Evolutionary conservation across 2,329 filamentous ascomycete species (phyloP), one percentile per base, ranked within the genome.

Genomic region (Phoma sp.): DNA sequence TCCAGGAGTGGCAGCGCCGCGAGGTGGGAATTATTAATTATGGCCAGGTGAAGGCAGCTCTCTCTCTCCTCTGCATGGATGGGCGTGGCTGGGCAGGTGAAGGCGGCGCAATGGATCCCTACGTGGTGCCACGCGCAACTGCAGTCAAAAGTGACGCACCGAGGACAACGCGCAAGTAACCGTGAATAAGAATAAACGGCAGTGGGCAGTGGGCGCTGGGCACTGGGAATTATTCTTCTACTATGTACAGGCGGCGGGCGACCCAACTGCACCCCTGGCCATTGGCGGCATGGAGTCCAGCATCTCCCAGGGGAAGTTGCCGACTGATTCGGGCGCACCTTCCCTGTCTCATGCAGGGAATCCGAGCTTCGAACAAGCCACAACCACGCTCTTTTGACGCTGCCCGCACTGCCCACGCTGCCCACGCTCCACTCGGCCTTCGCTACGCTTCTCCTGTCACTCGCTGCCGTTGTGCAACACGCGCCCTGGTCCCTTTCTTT

Each of bases 271-370:
- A 51, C 52, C 46, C 52, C 52, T 55, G 46, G 46, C 52, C 45
- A 38, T 13, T 46, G 25, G 52, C 52, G 36, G 41, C 9, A 25
- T 55, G 46, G 43, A 40, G 46, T 50, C 38, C 38, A 40, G 38
- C 38, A 6, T 40, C 47, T 33, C 31, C 41, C 52, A 55, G 52
- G 52, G 52, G 52, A 51, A 55, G 47, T 40, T 40, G 33, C 35
- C 38, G 46, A 50, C 46, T 36, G 37, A 27, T 55, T 51, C 32
- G 43, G 46, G 36, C 46, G 46, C 52, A 41, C 52, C 52, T 55
- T 47, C 52, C 52, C 52, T 55, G 52, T 47, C 52, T 43, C 52
- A 55, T 55, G 52, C 52, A 55, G 46, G 52, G 52, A 29, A 39
- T 24, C 21, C 33, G 19, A 25, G 45, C 52, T 40, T 46, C 37